phyloP scores from a whole-genome alignment of 768 basidiomycete genomes.

The Bullera alba region DNA sequence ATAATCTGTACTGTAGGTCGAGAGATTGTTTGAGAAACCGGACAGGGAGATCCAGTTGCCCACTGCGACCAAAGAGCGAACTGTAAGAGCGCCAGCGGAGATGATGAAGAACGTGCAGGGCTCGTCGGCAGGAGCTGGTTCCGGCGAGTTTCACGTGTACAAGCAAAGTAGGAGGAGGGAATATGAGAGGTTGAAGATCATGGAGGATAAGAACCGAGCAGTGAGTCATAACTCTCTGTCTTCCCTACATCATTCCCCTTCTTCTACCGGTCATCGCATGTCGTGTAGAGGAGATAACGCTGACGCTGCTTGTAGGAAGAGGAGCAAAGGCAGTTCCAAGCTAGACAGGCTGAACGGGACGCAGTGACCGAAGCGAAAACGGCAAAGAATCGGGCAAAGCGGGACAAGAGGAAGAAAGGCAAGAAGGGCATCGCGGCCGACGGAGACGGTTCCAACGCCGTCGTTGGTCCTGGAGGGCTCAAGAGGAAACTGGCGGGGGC shows the following conservation, averaged over 20 bases:
- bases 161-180: conserved; percentile 89
- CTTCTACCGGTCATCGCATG: background rate
- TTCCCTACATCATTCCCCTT: background rate
- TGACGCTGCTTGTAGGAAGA: conserved; percentile 51
- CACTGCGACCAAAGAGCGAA: conserved; percentile 71
- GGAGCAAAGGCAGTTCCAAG: conserved; percentile 66
- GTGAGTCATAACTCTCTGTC: conserved; percentile 49
- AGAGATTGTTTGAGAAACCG: conserved; percentile 83
- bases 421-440: conserved; percentile 45
- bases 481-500: conserved; percentile 49
- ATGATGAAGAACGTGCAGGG: conserved; percentile 98
- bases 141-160: conserved; percentile 97
- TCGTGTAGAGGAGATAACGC: background rate
- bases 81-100: conserved; percentile 55
- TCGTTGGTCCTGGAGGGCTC: conserved; percentile 49
- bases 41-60: conserved; percentile 73
- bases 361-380: conserved; percentile 76
- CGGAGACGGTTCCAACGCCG: conserved; percentile 4
- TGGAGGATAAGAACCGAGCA: conserved; percentile 74
- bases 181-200: conserved; percentile 84
- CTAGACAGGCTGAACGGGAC: conserved; percentile 63
- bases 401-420: conserved; percentile 82
- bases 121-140: conserved; percentile 92
- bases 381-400: conserved; percentile 86
- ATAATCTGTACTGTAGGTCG: conserved; percentile 54